A percentile compares a stretch with the other conserved stretches of the same genome.
These are phyloP conservation scores for Tuber brumale DNA, from an alignment of 495 filamentous ascomycete species.

Conservation along the genomic window DNA sequence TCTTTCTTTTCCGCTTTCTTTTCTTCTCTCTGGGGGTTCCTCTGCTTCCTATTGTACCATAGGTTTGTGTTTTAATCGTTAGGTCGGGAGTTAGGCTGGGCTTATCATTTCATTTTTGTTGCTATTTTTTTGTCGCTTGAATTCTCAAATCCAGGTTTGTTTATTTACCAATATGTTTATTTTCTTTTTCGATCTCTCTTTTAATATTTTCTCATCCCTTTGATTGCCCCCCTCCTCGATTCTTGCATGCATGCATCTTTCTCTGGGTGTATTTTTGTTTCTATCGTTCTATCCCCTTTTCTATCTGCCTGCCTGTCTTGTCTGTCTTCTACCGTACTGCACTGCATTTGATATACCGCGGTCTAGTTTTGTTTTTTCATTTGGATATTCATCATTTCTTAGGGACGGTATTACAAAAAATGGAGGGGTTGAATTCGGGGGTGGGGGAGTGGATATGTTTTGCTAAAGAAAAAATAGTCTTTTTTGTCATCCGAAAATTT, in stretches of 20 bases:
- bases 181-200: constrained; percentile 3
- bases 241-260: constrained; percentile 25
- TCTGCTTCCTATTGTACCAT: constrained; percentile 26
- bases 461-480: background rate
- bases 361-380: background rate
- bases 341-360: constrained; percentile 3
- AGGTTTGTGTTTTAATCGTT: constrained; percentile 34
- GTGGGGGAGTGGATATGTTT: background rate
- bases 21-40: constrained; percentile 14
- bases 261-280: constrained; percentile 15
- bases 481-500: background rate
- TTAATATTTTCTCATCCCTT: constrained; percentile 21
- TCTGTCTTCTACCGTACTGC: background rate
- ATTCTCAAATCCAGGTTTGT: constrained; percentile 28
- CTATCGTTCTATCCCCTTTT: constrained; percentile 18
- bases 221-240: constrained; percentile 15
- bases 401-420: background rate
- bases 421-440: background rate
- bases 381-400: background rate
- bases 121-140: constrained; percentile 18
- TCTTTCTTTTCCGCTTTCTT: background rate
- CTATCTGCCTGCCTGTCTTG: background rate
- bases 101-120: constrained; percentile 22
- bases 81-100: constrained; percentile 35
- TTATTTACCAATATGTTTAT: background rate